Evolutionary conservation across 139 green algal genomes (phyloP).

Genomic region (Diplosphaera chodatii): DNA sequence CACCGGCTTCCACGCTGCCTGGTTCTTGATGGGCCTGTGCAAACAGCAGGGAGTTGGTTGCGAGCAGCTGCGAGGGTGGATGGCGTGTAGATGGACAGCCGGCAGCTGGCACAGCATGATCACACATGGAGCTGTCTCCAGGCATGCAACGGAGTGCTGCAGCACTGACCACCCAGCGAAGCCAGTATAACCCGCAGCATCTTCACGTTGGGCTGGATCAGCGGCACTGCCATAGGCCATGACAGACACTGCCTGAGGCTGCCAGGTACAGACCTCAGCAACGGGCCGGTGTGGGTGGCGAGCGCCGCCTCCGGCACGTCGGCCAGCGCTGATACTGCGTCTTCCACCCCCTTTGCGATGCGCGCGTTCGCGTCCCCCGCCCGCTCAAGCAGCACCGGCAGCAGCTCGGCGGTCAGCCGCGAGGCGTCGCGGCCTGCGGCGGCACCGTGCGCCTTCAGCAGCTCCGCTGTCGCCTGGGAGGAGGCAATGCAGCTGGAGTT

Average conservation of each 20-base stretch:
- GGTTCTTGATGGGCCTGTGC: slow-evolving; percentile 50
- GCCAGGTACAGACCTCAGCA: slow-evolving; percentile 34
- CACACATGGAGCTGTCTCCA: too few relatives aligned
- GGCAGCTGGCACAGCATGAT: too few relatives aligned
- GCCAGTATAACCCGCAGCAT: too few relatives aligned
- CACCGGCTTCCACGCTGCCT: slow-evolving; percentile 61
- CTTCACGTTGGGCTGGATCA: too few relatives aligned
- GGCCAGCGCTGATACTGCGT: slow-evolving; percentile 47
- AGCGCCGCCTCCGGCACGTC: slow-evolving; percentile 33
- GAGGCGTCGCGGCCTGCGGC: slow-evolving; percentile 8
- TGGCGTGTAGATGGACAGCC: too few relatives aligned
- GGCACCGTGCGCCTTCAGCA: not conserved
- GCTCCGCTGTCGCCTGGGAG: not conserved
- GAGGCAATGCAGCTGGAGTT: too few relatives aligned
- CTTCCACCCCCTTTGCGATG: slow-evolving; percentile 25
- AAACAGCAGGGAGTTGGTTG: too few relatives aligned
- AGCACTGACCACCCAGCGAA: too few relatives aligned
- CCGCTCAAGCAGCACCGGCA: slow-evolving; percentile 73
- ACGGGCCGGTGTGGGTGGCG: slow-evolving; percentile 15
- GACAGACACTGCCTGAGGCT: too few relatives aligned
- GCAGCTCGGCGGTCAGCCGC: slow-evolving; percentile 25
- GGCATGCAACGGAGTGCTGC: too few relatives aligned
- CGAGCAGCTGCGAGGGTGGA: too few relatives aligned
- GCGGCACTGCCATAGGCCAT: too few relatives aligned
- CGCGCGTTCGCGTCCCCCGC: slow-evolving; percentile 58